These are phyloP conservation scores for Plasmodium knowlesi DNA, from an alignment of 169 alveolate species.

Conservation along the genomic window DNA sequence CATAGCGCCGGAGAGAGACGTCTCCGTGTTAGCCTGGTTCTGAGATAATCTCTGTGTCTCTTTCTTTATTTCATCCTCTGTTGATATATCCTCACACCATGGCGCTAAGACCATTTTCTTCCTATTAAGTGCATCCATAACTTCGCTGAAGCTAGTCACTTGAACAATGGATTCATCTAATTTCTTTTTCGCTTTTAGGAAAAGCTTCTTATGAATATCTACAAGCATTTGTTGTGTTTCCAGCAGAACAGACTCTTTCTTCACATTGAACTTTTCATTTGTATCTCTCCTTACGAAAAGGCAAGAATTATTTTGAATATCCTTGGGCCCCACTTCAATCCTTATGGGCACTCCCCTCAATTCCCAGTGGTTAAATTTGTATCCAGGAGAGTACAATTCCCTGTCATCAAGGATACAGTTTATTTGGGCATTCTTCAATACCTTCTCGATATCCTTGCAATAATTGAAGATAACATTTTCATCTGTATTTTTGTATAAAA, in stretches of 20 bases:
- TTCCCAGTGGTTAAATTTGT: conserved; percentile 99
- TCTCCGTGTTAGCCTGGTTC: conserved; percentile 64
- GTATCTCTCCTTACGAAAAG: conserved; percentile 92
- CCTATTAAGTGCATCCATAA: conserved; percentile 89
- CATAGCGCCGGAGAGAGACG: conserved; percentile 95
- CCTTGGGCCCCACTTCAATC: conserved; percentile 98
- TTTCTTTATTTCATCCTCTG: conserved; percentile 85
- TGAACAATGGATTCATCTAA: conserved; percentile 78
- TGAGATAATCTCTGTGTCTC: conserved; percentile 80
- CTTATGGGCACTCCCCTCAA: conserved; percentile 99
- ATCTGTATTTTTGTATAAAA: conserved; percentile 86
- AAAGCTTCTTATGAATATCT: conserved; percentile 80
- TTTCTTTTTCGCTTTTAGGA: conserved; percentile 79
- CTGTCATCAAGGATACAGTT: conserved; percentile 90
- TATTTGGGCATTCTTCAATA: conserved; percentile 83
- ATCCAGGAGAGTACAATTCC: conserved; percentile 98
- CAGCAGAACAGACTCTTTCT: conserved; percentile 74
- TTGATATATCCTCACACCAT: conserved; percentile 90
- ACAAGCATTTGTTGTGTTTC: conserved; percentile 80
- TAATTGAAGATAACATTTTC: conserved; percentile 33
- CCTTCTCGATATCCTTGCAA: conserved; percentile 79
- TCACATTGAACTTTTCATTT: conserved; percentile 87
- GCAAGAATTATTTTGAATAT: conserved; percentile 92
- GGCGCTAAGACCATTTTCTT: conserved; percentile 90
- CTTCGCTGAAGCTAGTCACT: conserved; percentile 81